A percentile compares a stretch with the other conserved stretches of the same genome.
Conservation (phyloP, 352 stramenopile genomes). For the Pythium aphanidermatum region DNA sequence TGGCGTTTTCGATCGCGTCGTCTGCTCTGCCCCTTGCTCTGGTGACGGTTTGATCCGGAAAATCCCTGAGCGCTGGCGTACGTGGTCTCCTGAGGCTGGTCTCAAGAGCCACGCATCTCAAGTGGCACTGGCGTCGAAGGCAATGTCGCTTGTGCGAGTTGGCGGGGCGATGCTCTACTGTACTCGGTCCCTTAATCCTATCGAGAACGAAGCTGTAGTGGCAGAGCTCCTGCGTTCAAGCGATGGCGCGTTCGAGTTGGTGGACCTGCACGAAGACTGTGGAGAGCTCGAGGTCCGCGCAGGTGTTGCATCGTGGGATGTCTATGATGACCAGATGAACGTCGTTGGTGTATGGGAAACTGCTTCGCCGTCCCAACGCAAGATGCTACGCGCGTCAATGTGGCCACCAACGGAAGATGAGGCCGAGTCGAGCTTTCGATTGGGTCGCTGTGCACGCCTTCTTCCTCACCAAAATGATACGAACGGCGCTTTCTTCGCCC, state of each 20-base stretch:
- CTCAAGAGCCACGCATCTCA: slow-evolving; percentile 53
- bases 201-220: slow-evolving; percentile 84
- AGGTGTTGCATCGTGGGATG: slow-evolving; percentile 47
- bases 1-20: slow-evolving; percentile 56
- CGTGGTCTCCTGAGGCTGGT: slow-evolving; percentile 47
- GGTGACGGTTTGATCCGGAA: slow-evolving; percentile 77
- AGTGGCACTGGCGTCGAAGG: slow-evolving; percentile 76
- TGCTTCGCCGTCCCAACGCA: slow-evolving; percentile 39
- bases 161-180: slow-evolving; percentile 62
- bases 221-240: slow-evolving; percentile 54
- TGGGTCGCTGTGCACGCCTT: slow-evolving; percentile 92
- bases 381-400: slow-evolving; percentile 69
- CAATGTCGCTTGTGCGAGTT: slow-evolving; percentile 36
- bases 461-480: slow-evolving; percentile 98
- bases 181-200: slow-evolving; percentile 75
- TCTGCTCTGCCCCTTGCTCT: slow-evolving; percentile 74
- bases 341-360: slow-evolving; percentile 46
- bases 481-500: slow-evolving; percentile 96
- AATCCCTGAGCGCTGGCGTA: slow-evolving; percentile 75
- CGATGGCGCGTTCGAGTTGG: slow-evolving; percentile 53
- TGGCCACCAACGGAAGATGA: slow-evolving; percentile 61
- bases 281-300: slow-evolving; percentile 31
- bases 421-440: slow-evolving; percentile 44
- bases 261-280: slow-evolving; percentile 35
- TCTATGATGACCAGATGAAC: slow-evolving; percentile 43